Conservation (phyloP, 2,329 filamentous ascomycete species). For the Achaetomium macrosporum region DNA sequence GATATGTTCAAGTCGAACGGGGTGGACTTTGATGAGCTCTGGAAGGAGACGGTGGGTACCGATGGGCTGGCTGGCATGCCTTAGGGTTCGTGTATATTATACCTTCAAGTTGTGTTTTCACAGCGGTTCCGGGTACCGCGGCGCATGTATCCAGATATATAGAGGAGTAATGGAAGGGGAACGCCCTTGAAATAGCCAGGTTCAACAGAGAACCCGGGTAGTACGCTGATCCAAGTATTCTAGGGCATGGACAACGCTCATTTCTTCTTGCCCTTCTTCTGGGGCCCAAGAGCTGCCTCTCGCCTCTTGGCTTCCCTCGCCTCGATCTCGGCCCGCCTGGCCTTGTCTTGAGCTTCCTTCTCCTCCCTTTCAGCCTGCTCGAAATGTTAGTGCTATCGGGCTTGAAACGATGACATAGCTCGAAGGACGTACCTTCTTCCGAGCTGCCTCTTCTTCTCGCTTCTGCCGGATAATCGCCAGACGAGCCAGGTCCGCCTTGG, state of each 20-base stretch:
- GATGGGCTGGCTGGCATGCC: slow-evolving; percentile 30
- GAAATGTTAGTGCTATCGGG: slow-evolving; percentile 19
- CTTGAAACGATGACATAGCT: neutral
- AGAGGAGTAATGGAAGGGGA: neutral
- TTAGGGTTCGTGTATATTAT: neutral
- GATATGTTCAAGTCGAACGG: slow-evolving; percentile 67
- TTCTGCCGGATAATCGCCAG: slow-evolving; percentile 78
- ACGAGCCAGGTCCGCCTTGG: slow-evolving; percentile 79
- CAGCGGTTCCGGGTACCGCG: neutral
- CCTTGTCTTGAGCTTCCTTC: slow-evolving; percentile 45
- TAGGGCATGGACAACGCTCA: slow-evolving; percentile 6
- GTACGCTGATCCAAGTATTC: neutral
- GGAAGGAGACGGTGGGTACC: slow-evolving; percentile 56
- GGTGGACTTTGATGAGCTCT: slow-evolving; percentile 78
- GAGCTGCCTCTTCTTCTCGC: slow-evolving; percentile 73
- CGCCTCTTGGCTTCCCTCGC: slow-evolving; percentile 52
- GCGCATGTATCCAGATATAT: neutral
- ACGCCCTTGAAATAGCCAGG: neutral
- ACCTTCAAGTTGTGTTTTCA: neutral
- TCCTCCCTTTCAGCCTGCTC: slow-evolving; percentile 54
- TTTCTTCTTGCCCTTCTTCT: slow-evolving; percentile 42
- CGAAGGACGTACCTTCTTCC: slow-evolving; percentile 62
- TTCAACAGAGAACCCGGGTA: neutral
- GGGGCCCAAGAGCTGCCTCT: slow-evolving; percentile 43
- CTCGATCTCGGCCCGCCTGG: slow-evolving; percentile 46